Evolutionary conservation across 805 yeast genomes (phyloP).

Genomic region (Candida odintsovae): DNA sequence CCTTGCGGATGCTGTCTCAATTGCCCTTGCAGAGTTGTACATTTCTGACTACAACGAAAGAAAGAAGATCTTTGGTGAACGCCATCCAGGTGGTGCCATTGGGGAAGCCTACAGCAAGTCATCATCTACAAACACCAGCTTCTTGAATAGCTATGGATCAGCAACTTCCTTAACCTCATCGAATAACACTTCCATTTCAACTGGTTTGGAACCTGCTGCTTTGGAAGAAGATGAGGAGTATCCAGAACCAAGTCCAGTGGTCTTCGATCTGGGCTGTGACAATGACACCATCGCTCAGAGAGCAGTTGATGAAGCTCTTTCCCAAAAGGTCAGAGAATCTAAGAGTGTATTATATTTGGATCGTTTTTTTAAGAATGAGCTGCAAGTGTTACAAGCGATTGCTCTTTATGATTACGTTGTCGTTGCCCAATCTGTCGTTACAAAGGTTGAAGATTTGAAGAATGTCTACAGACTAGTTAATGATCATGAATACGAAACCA

Average conservation of each 20-base stretch:
- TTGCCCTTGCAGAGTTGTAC: constrained; percentile 66
- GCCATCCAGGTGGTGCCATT: constrained; percentile 92
- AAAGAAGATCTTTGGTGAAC: constrained; percentile 51
- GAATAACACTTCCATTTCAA: constrained; percentile 4
- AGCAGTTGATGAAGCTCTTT: constrained; percentile 12
- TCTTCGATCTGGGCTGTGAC: constrained; percentile 17
- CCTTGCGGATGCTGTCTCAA: constrained; percentile 70
- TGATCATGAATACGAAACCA: constrained; percentile 4
- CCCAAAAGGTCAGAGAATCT: constrained; percentile 18
- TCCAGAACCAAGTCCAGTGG: constrained; percentile 6
- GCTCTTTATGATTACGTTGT: constrained; percentile 22
- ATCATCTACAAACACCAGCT: constrained; percentile 23
- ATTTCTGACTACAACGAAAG: constrained; percentile 51
- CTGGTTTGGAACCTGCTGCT: constrained; percentile 8
- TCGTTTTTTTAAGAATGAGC: constrained; percentile 24
- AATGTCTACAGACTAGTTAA: constrained; percentile 5
- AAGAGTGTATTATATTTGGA: constrained; percentile 21
- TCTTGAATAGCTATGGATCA: constrained; percentile 7
- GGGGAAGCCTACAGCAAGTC: constrained; percentile 43
- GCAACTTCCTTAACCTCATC: constrained; percentile 9
- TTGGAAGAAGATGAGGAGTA: constrained; percentile 6
- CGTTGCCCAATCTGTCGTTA: constrained; percentile 1
- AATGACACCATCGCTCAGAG: constrained; percentile 12
- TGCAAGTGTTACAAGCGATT: constrained; percentile 29
- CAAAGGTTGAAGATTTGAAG: constrained; percentile 3